Base-by-base conservation (phyloP, 106 monocot species). In the Allium fistulosum region DNA sequence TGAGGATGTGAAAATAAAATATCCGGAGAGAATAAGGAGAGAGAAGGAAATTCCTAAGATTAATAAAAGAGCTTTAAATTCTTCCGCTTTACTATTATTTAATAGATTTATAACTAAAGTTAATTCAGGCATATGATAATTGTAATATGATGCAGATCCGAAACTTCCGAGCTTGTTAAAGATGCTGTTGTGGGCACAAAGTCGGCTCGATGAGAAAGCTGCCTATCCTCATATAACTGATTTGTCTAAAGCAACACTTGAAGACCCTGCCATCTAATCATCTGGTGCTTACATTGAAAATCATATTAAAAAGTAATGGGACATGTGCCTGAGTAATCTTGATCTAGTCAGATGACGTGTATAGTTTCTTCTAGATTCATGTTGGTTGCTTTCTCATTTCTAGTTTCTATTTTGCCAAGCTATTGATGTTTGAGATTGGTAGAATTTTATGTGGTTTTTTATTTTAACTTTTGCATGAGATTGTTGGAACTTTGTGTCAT, bases 161-260 rank as follows among this genome's bases (percentile, higher is more conserved):
- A 75, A 79, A 63, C 81, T 84, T 65, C 79, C 81, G n/a, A 88
- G 76, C 68, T 82, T 84, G 71, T 49, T 81, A 53, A 88, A 77
- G 74, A 81, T 81, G 84, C 76, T 88, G 48, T 66, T 81, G 59
- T 82, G 84, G 84, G 71, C 74, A 37, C 88, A 84, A 69, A 84
- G 75, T 59, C 84, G 84, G 73, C 81, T 88, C 17, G 88, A 88
- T 74, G 84, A 88, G 81, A 84, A 88, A 81, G 88, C 79, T 68
- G 63, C 71, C 12, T 84, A 79, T 79, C 88, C 84, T 8, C 84
- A 62, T 26, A 88, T 82, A 49, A 88, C 71, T 53, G 82, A 88
- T 49, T 59, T 88, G 16, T 74, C 76, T 18, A 75, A 78, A 60
- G 84, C 84, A 4, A 72, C 70, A 65, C 77, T 88, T 11, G 84